phyloP scores from a whole-genome alignment of 148 eudicot species.

The Cornus controversa region DNA sequence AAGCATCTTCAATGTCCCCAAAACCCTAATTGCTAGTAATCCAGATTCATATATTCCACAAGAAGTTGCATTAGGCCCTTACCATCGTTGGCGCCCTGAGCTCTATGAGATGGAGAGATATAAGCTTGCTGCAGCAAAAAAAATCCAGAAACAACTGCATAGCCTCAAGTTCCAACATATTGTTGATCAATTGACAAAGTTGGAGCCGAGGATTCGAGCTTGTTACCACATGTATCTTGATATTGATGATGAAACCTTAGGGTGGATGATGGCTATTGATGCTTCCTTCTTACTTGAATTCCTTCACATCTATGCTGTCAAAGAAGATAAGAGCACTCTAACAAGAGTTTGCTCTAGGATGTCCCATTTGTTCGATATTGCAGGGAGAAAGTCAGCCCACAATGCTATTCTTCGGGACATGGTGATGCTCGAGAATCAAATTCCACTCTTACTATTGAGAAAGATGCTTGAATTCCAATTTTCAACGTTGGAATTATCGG shows the following conservation, averaged over 20 bases:
- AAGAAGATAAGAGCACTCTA: not conserved
- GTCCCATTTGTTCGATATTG: constrained; percentile 14
- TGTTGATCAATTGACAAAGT: constrained; percentile 23
- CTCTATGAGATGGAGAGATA: constrained; percentile 40
- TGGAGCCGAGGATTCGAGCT: constrained; percentile 37
- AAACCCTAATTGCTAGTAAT: too few relatives aligned
- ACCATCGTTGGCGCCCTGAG: constrained; percentile 26
- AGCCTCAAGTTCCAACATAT: constrained; percentile 20
- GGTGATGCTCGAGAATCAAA: constrained; percentile 49
- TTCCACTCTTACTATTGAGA: too few relatives aligned
- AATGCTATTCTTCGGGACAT: constrained; percentile 38
- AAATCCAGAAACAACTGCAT: constrained; percentile 14
- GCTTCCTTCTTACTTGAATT: constrained; percentile 35
- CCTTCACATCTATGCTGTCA: constrained; percentile 6
- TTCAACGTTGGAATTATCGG: constrained; percentile 18
- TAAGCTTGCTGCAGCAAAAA: constrained; percentile 34
- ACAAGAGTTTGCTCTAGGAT: too few relatives aligned
- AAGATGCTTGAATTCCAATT: constrained; percentile 26
- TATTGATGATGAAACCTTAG: constrained; percentile 26
- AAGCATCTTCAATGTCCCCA: too few relatives aligned
- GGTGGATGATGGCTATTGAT: constrained; percentile 55
- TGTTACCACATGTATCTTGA: constrained; percentile 42
- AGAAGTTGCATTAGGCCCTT: constrained; percentile 34
- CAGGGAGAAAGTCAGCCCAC: constrained; percentile 14
- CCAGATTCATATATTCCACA: too few relatives aligned